These are phyloP conservation scores for Xylaria sp. DNA, from an alignment of 2,329 filamentous ascomycete genomes.

Conservation along the genomic window DNA sequence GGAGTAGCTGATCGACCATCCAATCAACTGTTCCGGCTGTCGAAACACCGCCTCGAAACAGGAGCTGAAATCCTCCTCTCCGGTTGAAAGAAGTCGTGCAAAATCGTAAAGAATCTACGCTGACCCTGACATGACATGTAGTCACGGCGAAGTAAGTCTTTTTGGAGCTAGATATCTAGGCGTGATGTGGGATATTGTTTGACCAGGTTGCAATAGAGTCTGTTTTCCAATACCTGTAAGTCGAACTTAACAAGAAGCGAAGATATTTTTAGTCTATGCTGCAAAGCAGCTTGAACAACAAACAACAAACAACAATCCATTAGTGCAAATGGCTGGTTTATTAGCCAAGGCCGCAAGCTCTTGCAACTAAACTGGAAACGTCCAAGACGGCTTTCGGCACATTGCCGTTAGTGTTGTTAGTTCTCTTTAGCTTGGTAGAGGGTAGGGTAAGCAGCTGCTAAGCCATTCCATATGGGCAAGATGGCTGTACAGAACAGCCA, in stretches of 20 bases:
- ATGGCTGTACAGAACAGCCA: not conserved
- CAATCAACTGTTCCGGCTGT: not conserved
- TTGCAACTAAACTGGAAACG: not conserved
- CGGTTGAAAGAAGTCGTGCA: not conserved
- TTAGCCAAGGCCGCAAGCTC: not conserved
- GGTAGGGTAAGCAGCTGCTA: not conserved
- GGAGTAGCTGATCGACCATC: constrained; percentile 15
- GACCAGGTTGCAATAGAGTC: constrained; percentile 15
- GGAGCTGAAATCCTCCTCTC: constrained; percentile 26
- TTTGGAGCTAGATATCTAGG: not conserved
- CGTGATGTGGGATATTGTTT: constrained; percentile 3
- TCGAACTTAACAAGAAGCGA: not conserved
- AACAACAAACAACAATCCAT: not conserved
- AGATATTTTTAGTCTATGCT: not conserved
- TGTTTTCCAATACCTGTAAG: not conserved
- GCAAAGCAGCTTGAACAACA: not conserved
- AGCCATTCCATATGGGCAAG: not conserved
- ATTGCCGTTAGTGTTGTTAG: not conserved
- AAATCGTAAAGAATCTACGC: not conserved
- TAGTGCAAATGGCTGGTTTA: not conserved
- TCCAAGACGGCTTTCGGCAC: constrained; percentile 31
- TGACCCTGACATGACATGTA: not conserved
- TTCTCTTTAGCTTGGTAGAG: not conserved
- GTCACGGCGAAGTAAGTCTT: not conserved
- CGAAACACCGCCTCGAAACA: constrained; percentile 33